phyloP scores from a whole-genome alignment of 2,329 filamentous ascomycete genomes.

The Arachnomyces sp. region DNA sequence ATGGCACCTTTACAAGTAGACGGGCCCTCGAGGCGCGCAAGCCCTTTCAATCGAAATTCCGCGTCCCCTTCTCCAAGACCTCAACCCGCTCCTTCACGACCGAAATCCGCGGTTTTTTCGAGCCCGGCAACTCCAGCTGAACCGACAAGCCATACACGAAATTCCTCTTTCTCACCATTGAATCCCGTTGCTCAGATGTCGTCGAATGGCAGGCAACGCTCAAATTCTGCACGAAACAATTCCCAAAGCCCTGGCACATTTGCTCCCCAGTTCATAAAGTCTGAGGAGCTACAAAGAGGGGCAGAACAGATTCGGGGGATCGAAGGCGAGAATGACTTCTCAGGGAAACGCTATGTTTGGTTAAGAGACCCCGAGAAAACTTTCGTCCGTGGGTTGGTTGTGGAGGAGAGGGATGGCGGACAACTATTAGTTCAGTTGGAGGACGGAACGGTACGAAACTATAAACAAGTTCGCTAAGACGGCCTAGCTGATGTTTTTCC shows the following conservation, averaged over 20 bases:
- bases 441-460: slow-evolving; percentile 68
- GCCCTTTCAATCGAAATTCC: slow-evolving; percentile 65
- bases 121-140: slow-evolving; percentile 42
- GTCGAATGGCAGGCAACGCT: slow-evolving; percentile 37
- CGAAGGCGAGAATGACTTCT: slow-evolving; percentile 98
- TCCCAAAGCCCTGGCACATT: slow-evolving; percentile 65
- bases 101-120: slow-evolving; percentile 68
- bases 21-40: slow-evolving; percentile 67
- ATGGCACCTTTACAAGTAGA: slow-evolving; percentile 53
- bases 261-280: slow-evolving; percentile 91
- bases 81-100: slow-evolving; percentile 40
- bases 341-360: slow-evolving; percentile 97
- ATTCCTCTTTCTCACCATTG: slow-evolving; percentile 60
- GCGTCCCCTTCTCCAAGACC: slow-evolving; percentile 59
- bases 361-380: slow-evolving; percentile 77
- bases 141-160: slow-evolving; percentile 54
- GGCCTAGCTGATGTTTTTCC: background rate
- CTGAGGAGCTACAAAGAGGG: slow-evolving; percentile 62
- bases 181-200: slow-evolving; percentile 38
- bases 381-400: slow-evolving; percentile 86
- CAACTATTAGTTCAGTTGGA: slow-evolving; percentile 83
- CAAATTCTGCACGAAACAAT: slow-evolving; percentile 59
- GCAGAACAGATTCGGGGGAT: slow-evolving; percentile 59
- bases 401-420: slow-evolving; percentile 67
- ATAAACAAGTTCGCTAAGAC: background rate